Percentiles rank a stretch among this genome's conserved stretches.
Conservation (phyloP, 2,329 filamentous ascomycete genomes). For the Chaetothyriales sp. region DNA sequence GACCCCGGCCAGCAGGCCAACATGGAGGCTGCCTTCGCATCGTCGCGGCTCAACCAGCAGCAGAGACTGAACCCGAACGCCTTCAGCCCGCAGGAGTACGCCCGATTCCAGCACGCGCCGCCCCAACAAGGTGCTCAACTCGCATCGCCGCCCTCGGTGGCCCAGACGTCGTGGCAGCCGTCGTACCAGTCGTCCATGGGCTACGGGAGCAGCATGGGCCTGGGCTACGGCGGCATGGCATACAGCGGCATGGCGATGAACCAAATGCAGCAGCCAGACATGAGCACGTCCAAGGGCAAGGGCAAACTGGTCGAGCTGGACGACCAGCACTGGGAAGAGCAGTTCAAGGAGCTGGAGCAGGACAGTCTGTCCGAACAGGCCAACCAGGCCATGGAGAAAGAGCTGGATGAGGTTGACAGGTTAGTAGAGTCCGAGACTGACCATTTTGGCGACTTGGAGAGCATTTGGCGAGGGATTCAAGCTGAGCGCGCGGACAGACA, state of each 20-base stretch:
- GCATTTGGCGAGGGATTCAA: slow-evolving; percentile 41
- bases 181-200: slow-evolving; percentile 32
- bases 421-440: slow-evolving; percentile 57
- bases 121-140: slow-evolving; percentile 32
- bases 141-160: slow-evolving; percentile 47
- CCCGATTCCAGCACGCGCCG: slow-evolving; percentile 60
- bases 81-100: slow-evolving; percentile 76
- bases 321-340: slow-evolving; percentile 87
- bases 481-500: slow-evolving; percentile 36
- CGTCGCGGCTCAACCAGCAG: slow-evolving; percentile 23
- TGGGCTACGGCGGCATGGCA: slow-evolving; percentile 31
- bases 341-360: slow-evolving; percentile 59
- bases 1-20: slow-evolving; percentile 47
- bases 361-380: slow-evolving; percentile 46
- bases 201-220: slow-evolving; percentile 24
- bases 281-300: slow-evolving; percentile 59
- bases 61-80: slow-evolving; percentile 27
- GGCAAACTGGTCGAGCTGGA: slow-evolving; percentile 73
- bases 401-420: slow-evolving; percentile 81
- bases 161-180: slow-evolving; percentile 40
- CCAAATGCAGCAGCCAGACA: slow-evolving; percentile 27
- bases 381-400: slow-evolving; percentile 62
- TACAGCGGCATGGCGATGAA: slow-evolving; percentile 36
- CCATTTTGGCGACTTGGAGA: slow-evolving; percentile 63
- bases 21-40: slow-evolving; percentile 54